Conservation (phyloP, 208 protist species). For the Borovskyia barvae region DNA sequence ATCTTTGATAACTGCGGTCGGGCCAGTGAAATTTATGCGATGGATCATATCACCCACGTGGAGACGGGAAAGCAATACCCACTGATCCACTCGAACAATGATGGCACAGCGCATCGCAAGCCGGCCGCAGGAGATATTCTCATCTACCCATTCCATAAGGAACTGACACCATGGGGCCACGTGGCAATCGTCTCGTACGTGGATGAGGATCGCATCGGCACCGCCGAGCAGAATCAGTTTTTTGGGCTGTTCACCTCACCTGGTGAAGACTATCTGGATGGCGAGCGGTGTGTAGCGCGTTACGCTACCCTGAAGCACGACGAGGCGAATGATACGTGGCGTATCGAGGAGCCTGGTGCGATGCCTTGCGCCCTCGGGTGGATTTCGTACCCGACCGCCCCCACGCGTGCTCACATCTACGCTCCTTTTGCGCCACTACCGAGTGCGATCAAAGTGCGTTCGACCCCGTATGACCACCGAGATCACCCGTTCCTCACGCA, state of each 20-base stretch:
- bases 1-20: slow-evolving; percentile 64
- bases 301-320: slow-evolving; percentile 37
- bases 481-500: slow-evolving; percentile 46
- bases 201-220: slow-evolving; percentile 54
- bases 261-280: slow-evolving; percentile 45
- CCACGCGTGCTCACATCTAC: slow-evolving; percentile 41
- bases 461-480: slow-evolving; percentile 33
- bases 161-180: slow-evolving; percentile 68
- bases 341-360: slow-evolving; percentile 24
- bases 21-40: slow-evolving; percentile 70
- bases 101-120: slow-evolving; percentile 28
- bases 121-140: slow-evolving; percentile 66
- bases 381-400: slow-evolving; percentile 57
- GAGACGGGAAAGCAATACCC: slow-evolving; percentile 50
- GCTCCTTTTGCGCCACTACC: slow-evolving; percentile 39
- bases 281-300: slow-evolving; percentile 62
- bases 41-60: slow-evolving; percentile 55
- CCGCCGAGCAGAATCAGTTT: slow-evolving; percentile 76
- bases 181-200: slow-evolving; percentile 76
- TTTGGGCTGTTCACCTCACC: slow-evolving; percentile 55
- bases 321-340: slow-evolving; percentile 33
- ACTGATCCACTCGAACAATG: slow-evolving; percentile 49
- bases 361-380: slow-evolving; percentile 45
- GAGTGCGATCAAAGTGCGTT: slow-evolving; percentile 31
- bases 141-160: slow-evolving; percentile 57